A percentile compares a stretch with the other conserved stretches of the same genome.
Evolutionary conservation across 2,329 filamentous ascomycete genomes (phyloP).

Genomic region (Fusarium avenaceum): DNA sequence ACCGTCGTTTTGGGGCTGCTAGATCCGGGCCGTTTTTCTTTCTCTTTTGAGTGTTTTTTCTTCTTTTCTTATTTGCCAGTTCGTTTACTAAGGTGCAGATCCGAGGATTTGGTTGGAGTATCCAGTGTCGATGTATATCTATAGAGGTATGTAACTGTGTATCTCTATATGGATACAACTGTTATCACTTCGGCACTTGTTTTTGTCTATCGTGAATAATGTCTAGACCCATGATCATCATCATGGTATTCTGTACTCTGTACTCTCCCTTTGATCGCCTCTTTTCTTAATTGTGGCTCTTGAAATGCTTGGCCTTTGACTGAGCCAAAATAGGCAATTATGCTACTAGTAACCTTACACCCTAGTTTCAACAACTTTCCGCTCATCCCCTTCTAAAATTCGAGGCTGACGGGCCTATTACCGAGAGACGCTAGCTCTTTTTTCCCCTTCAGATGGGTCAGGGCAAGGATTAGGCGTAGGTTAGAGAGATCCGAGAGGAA

Average conservation of each 20-base stretch:
- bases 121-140: neutral
- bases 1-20: constrained; percentile 32
- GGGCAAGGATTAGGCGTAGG: constrained; percentile 19
- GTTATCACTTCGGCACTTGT: constrained; percentile 4
- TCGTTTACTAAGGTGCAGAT: constrained; percentile 23
- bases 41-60: constrained; percentile 4
- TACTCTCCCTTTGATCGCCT: constrained; percentile 3
- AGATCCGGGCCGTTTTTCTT: constrained; percentile 36
- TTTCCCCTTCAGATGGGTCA: neutral
- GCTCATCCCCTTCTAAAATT: constrained; percentile 13
- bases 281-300: constrained; percentile 26
- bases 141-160: neutral
- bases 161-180: neutral
- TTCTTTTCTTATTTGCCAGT: neutral
- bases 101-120: constrained; percentile 12
- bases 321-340: constrained; percentile 32
- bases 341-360: constrained; percentile 20
- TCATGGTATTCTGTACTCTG: constrained; percentile 7
- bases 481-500: constrained; percentile 21
- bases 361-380: constrained; percentile 27
- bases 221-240: constrained; percentile 9
- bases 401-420: constrained; percentile 44
- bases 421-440: constrained; percentile 16
- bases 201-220: constrained; percentile 12
- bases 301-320: constrained; percentile 19